Evolutionary conservation across 768 basidiomycete genomes (phyloP), one percentile per base, ranked within the genome.

Genomic region (Serendipita sp.): DNA sequence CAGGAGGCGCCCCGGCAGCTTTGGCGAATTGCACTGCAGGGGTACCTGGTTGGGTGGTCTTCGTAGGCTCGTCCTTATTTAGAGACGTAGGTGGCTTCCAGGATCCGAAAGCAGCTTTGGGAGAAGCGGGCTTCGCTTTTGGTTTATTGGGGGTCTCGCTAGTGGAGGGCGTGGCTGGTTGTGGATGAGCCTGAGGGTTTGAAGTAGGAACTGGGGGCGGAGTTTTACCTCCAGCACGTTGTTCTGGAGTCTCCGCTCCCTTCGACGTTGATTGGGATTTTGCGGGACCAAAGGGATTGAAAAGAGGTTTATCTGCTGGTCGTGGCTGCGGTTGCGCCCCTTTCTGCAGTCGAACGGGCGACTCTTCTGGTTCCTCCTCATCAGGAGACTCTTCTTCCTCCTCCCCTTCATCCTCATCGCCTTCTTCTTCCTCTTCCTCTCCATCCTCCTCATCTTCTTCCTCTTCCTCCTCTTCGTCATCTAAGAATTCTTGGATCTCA

Each of bases 171-270:
- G 53, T 33, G 51, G 65, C 11, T 48, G 65, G n/a, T 50, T 33
- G 28, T 60, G 22, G 44, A 38, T 20, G 42, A 13, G 33, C 43
- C 17, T 43, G 53, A 38, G 66, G 61, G 38, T 72, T 71, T 17
- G 72, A 72, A 11, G 74, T 74, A 74, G 7, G 80, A 80, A 79
- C 78, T 64, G 26, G 66, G 65, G 75, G 80, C 62, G 74, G 74
- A 61, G 3, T 77, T 75, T 63, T 72, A 81, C 3, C 88, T 83
- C 56, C 90, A 74, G 1, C 88, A 88, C 2, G 88, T 89, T 66
- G 88, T 90, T n/a, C 85, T 81, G 2, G 77, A 71, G 0, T 87
- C 87, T 4, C 83, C 80, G 72, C 65, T 4, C 70, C 67, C 24
- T 68, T 66, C 61, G 64, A 62, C 11, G 67, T 62, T 22, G 69